Base-by-base conservation (phyloP, 2,329 filamentous ascomycete species). In the Tolypocladium cylindrosporum region DNA sequence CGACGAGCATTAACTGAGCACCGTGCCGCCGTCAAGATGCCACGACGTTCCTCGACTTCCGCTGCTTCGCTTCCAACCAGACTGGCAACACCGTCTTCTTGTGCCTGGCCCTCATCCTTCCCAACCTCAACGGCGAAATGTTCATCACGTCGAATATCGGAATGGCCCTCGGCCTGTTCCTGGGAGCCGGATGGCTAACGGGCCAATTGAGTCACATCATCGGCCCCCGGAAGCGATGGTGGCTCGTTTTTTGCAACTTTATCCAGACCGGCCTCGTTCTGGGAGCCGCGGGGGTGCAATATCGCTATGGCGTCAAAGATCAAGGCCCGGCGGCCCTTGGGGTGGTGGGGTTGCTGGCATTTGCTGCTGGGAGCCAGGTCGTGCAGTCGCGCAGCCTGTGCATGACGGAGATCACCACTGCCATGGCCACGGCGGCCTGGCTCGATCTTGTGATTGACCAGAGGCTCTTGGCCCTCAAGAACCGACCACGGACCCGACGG, bases 71-170 rank as follows among this genome's bases (percentile, higher is more conserved):
- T 16, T 85, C 82, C 37, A 86, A 86, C 67, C 83, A 87, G 65
- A 87, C 84, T 0, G 84, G 84, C 59, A 87, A 86, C 70, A 85
- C 83, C 2, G 78, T 86, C 54, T 80, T 87, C 63, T 74, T 86
- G 10, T 71, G 77, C 59, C 65, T 80, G 13, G 81, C 80, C 37
- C 72, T 84, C 58, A 70, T 80, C 41, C 63, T 79, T 37, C 78
- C 80, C 10, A 66, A 76, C 41, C 68, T 79, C 59, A 71, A 78
- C 61, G 73, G 75, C 51, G 71, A 77, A 24, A 71, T 76, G 65
- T 83, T 84, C 67, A 71, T 75, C 63, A 76, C 78, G 14, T 64
- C 75, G 53, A 84, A 85, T 61, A 81, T 85, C 48, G 81, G 75
- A 45, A 70, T 78, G 14, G 79, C 79, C 19, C 76, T 86, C 3